Base-by-base conservation (phyloP, 140 eudicot species). In the Senecio squalidus region DNA sequence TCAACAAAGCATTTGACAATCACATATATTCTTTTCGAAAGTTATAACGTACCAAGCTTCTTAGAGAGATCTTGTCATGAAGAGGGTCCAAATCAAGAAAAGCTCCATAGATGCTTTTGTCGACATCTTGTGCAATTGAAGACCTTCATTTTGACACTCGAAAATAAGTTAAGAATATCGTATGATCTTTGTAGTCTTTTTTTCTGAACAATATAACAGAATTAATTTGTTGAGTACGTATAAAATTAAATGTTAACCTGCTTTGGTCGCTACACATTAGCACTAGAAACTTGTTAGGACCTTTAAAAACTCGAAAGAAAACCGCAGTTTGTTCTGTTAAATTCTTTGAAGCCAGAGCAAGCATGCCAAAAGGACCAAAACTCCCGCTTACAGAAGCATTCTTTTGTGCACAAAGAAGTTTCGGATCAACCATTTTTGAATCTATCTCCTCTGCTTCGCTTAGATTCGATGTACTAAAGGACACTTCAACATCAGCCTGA, bases 261-360 rank as follows among this genome's bases (percentile, higher is more conserved):
- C 75, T 81, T 53, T 78, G 96, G 69, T 88, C 96, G 63, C 89
- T 88, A 64, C 96, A 88, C 94, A 88, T 81, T 27, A 88, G 87
- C 60, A 88, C 87, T 0, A 58, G 58, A 49, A 66, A 81, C 30
- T 60, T 78, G 62, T 62, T 65, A 39, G 69, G 60, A 17, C 71
- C 74, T 70, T 67, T 76, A 69, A 84, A 83, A 40, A 88, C 81
- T 61, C 94, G 67, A 62, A 88, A 84, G 80, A 78, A 88, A 30
- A 88, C 67, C 8, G 96, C 96, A 15, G 94, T 88, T 20, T 76
- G 68, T 72, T 88, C 96, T 40, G 76, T 67, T 61, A 88, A 56
- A 76, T 77, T 78, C 67, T 74, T 66, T 2, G 96, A 81, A 29
- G 88, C 85, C 58, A 88, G 55, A 44, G 76, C 67, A 22, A 76